These are phyloP conservation scores for Termitomyces sp. DNA, from an alignment of 768 basidiomycete species.

Conservation along the genomic window DNA sequence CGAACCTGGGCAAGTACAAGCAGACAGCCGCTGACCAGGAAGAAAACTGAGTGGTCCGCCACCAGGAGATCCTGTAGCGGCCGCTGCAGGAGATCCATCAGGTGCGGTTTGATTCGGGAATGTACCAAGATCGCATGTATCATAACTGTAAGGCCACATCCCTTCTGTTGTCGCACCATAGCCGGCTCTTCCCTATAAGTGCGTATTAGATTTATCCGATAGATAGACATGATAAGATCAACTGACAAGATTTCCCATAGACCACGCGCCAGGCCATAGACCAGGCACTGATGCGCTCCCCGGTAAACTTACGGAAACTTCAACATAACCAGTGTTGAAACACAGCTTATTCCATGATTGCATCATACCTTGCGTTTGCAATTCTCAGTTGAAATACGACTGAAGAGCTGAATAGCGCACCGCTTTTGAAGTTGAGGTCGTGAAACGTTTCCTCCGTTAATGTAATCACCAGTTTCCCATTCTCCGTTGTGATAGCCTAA, in stretches of 20 bases:
- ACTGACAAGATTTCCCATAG: slow-evolving; percentile 67
- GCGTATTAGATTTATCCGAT: not conserved
- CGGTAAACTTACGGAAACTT: slow-evolving; percentile 73
- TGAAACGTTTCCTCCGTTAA: slow-evolving; percentile 65
- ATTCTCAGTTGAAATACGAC: slow-evolving; percentile 6
- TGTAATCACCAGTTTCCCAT: slow-evolving; percentile 79
- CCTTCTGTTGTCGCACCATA: slow-evolving; percentile 90
- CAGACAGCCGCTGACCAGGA: slow-evolving; percentile 81
- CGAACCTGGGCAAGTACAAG: slow-evolving; percentile 81
- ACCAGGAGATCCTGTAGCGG: slow-evolving; percentile 42
- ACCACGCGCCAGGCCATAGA: slow-evolving; percentile 83
- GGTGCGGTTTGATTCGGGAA: slow-evolving; percentile 71
- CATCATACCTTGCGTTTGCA: slow-evolving; percentile 46
- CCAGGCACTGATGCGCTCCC: slow-evolving; percentile 58
- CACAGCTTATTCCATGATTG: slow-evolving; percentile 94
- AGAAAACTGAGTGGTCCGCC: slow-evolving; percentile 65
- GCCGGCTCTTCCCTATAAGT: slow-evolving; percentile 65
- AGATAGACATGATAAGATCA: not conserved
- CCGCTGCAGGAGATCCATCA: slow-evolving; percentile 53
- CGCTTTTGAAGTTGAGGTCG: slow-evolving; percentile 80
- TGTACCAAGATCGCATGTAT: slow-evolving; percentile 81
- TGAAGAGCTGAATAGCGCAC: slow-evolving; percentile 36
- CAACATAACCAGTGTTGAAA: slow-evolving; percentile 90
- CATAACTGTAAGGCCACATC: slow-evolving; percentile 83
- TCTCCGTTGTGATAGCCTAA: slow-evolving; percentile 63